These are phyloP conservation scores for Plasmodium yoelii DNA, from an alignment of 169 alveolate species.

Conservation along the genomic window DNA sequence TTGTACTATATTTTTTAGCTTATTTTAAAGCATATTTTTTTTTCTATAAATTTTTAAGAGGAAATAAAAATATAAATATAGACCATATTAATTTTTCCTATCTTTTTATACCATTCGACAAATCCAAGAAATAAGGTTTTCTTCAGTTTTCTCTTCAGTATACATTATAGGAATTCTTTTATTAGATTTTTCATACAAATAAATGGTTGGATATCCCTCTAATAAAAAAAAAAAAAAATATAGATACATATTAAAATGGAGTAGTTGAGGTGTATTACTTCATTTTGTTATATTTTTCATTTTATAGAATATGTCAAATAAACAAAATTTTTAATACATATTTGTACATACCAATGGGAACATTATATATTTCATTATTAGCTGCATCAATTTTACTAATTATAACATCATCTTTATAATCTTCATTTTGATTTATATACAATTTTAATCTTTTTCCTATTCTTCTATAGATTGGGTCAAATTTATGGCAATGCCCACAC, in stretches of 20 bases:
- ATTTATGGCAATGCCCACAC: slow-evolving; percentile 94
- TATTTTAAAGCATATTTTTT: no score
- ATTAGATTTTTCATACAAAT: slow-evolving; percentile 52
- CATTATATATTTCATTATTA: slow-evolving; percentile 62
- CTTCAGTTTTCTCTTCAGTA: slow-evolving; percentile 35
- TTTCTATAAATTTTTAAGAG: no score
- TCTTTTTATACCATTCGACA: slow-evolving; percentile 34
- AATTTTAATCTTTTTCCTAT: slow-evolving; percentile 68
- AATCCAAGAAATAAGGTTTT: slow-evolving; percentile 54
- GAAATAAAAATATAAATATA: not conserved
- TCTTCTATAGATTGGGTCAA: slow-evolving; percentile 93
- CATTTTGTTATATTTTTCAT: no score
- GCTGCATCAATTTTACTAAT: slow-evolving; percentile 74
- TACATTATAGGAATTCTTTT: slow-evolving; percentile 48
- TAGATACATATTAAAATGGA: not conserved
- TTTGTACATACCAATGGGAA: slow-evolving; percentile 25
- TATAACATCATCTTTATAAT: slow-evolving; percentile 43
- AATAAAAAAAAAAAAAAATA: slow-evolving; percentile 4
- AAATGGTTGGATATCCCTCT: slow-evolving; percentile 81
- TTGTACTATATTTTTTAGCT: no score
- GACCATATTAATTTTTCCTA: not conserved
- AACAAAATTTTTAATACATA: no score
- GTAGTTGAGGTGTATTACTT: no score
- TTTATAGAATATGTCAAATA: no score
- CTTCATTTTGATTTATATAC: slow-evolving; percentile 21